These are phyloP conservation scores for Elongisporangium anandrum DNA, from an alignment of 352 stramenopile species.

Conservation along the genomic window DNA sequence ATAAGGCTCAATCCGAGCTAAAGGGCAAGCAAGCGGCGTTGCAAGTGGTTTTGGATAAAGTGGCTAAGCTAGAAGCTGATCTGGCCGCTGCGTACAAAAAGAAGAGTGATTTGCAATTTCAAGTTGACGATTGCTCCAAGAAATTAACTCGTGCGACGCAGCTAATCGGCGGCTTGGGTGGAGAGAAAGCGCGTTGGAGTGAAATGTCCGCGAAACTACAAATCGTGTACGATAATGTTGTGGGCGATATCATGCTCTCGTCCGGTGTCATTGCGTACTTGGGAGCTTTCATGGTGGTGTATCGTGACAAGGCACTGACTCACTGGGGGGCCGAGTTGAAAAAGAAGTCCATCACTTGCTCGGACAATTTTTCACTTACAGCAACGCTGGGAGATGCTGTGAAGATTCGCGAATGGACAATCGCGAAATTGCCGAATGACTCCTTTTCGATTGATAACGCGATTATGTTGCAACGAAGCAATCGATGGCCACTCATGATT, in stretches of 20 bases:
- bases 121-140: constrained; percentile 92
- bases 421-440: constrained; percentile 94
- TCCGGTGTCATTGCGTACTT: constrained; percentile 94
- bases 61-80: constrained; percentile 85
- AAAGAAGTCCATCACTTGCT: constrained; percentile 77
- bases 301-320: constrained; percentile 85
- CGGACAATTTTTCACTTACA: constrained; percentile 72
- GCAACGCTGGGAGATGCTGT: constrained; percentile 90
- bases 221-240: constrained; percentile 88
- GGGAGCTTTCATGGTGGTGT: constrained; percentile 90
- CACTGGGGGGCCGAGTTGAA: constrained; percentile 75
- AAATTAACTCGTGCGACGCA: constrained; percentile 91
- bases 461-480: constrained; percentile 91
- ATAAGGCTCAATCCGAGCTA: constrained; percentile 82
- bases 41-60: constrained; percentile 91
- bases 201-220: constrained; percentile 86
- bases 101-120: constrained; percentile 86
- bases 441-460: constrained; percentile 95
- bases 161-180: constrained; percentile 91
- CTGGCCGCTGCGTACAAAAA: constrained; percentile 91
- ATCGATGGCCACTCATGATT: constrained; percentile 96
- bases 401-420: constrained; percentile 92
- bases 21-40: constrained; percentile 89
- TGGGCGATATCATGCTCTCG: constrained; percentile 92
- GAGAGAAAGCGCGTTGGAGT: constrained; percentile 92